Evolutionary conservation across 2,329 filamentous ascomycete genomes (phyloP).

Genomic region (Leptoxyphium fumago): DNA sequence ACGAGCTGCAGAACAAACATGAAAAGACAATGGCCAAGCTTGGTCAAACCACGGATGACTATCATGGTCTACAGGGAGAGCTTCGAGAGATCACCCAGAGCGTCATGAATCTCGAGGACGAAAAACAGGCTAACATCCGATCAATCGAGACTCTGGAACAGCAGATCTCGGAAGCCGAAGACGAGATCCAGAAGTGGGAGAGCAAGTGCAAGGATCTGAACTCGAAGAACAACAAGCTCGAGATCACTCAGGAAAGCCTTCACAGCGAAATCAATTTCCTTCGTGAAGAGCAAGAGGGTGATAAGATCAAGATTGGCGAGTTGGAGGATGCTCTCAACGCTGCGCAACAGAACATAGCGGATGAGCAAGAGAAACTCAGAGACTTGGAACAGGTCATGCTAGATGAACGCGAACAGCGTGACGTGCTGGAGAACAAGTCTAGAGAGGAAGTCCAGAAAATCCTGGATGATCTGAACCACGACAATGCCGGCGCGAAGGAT

Average conservation of each 20-base stretch:
- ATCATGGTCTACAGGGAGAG: constrained; percentile 80
- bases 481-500: constrained; percentile 69
- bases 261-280: constrained; percentile 91
- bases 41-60: constrained; percentile 67
- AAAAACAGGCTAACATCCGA: constrained; percentile 62
- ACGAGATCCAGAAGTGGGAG: constrained; percentile 75
- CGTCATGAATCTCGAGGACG: constrained; percentile 75
- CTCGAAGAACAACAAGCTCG: constrained; percentile 72
- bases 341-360: constrained; percentile 63
- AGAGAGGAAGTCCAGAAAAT: constrained; percentile 92
- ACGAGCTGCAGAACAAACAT: constrained; percentile 34
- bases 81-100: constrained; percentile 85
- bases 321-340: constrained; percentile 70
- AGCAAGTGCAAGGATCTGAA: constrained; percentile 71
- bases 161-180: constrained; percentile 69
- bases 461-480: constrained; percentile 80
- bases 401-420: constrained; percentile 71
- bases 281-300: constrained; percentile 87
- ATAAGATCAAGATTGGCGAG: constrained; percentile 96
- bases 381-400: constrained; percentile 49
- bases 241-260: constrained; percentile 81
- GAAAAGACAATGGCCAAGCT: constrained; percentile 53
- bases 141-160: constrained; percentile 71
- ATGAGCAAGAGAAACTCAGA: constrained; percentile 57
- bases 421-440: constrained; percentile 72